Evolutionary conservation across 108 stramenopile species (phyloP).

Genomic region (Tribonema minus): DNA sequence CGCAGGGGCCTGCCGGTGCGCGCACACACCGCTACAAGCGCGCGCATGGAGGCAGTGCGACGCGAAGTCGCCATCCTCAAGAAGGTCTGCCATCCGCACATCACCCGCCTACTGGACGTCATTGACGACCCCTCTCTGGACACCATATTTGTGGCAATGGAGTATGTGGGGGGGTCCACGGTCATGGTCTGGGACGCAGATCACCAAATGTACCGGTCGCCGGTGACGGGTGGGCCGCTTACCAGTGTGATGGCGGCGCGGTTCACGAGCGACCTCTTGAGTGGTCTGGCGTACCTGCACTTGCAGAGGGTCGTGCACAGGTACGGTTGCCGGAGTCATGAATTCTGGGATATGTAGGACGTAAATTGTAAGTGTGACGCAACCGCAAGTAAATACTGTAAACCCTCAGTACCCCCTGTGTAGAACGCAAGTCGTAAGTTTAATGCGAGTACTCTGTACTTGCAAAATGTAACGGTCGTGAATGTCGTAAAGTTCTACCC

Average conservation of each 20-base stretch:
- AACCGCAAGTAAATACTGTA: too few relatives aligned
- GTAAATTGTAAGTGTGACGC: too few relatives aligned
- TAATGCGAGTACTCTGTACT: too few relatives aligned
- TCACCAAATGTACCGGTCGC: slow-evolving; percentile 2
- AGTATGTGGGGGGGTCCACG: slow-evolving; percentile 10
- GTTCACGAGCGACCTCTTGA: not conserved
- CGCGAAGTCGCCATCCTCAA: slow-evolving; percentile 41
- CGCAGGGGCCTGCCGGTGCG: not conserved
- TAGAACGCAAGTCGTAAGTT: too few relatives aligned
- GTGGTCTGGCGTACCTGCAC: not conserved
- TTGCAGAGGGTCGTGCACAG: not conserved
- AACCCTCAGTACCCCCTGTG: too few relatives aligned
- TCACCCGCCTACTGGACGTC: slow-evolving; percentile 33
- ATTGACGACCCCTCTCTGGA: slow-evolving; percentile 19
- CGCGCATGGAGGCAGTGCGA: slow-evolving; percentile 8
- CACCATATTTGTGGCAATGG: slow-evolving; percentile 6
- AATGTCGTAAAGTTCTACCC: too few relatives aligned
- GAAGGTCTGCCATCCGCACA: slow-evolving; percentile 39
- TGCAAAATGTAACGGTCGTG: too few relatives aligned
- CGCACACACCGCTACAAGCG: not conserved
- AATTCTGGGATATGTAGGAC: too few relatives aligned
- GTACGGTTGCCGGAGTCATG: too few relatives aligned
- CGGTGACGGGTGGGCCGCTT: not conserved
- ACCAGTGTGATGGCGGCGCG: not conserved
- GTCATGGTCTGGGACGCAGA: slow-evolving; percentile 36